Evolutionary conservation across 2,329 filamentous ascomycete genomes (phyloP), one percentile per base, ranked within the genome.

Genomic region (Sporothrix pseudoabietina): DNA sequence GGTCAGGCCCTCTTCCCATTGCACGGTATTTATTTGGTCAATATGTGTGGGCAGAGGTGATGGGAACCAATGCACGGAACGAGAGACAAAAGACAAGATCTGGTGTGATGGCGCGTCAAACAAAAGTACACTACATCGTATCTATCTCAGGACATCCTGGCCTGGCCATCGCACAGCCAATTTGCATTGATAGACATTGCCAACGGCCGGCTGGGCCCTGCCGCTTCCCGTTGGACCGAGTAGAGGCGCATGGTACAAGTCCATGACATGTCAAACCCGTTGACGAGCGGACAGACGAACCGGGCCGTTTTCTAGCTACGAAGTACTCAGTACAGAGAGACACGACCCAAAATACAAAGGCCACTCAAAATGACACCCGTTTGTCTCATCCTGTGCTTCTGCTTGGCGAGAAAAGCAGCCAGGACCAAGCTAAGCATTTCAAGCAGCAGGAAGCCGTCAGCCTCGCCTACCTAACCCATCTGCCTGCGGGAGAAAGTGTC

Each of bases 351-450:
- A 14, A 44, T 8, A 10, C 41, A 66, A 47, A 52, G 26, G 19
- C 16, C 49, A 69, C 26, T 69, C n/a, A 69, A 69, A 41, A 44
- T 57, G 66, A 57, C 66, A 55, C 66, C 49, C 19, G n/a, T 66
- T 39, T 69, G 66, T 57, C 66, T 69, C 66, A 22, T 54, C 41
- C 4, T 69, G 66, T 69, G 16, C 19, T 39, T 54, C 22, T 52
- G 66, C 66, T 54, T 69, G 66, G 47, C 49, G 49, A 69, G 32
- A 41, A 52, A 55, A 16, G 22, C 63, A 52, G 4, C 63, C 63
- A 49, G 59, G 35, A 6, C 35, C 59, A 65, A 35, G 59, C 59
- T 44, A 26, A 44, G 30, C 55, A 4, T 59, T 59, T 59, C 44
- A 14, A 49, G 44, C 16, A 19, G 22, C 22, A 22, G 19, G n/a